Conservation (phyloP, 139 green algal species). For the Chlamydomonas schloesseri region DNA sequence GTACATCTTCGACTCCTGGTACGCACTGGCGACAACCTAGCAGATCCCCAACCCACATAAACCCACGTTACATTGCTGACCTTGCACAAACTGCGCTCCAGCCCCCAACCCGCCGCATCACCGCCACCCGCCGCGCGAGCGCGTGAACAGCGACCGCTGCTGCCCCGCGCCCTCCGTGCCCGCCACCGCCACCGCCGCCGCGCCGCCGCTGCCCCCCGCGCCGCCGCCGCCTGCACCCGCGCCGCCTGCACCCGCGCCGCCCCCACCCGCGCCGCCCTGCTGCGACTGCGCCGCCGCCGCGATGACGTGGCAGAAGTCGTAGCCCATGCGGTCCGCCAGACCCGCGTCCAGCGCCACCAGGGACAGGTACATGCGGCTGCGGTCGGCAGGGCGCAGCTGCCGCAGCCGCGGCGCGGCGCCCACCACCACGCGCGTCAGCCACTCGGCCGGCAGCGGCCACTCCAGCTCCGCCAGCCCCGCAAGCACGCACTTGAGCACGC, state of each 20-base stretch:
- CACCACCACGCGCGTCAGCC: slow-evolving; percentile 17
- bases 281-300: background rate
- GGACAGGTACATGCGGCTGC: slow-evolving; percentile 2
- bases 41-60: no score
- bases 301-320: slow-evolving; percentile 7
- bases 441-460: slow-evolving; percentile 2
- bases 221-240: background rate
- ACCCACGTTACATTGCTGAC: no score
- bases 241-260: background rate
- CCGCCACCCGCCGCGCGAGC: slow-evolving; percentile 8
- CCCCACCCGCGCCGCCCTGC: background rate
- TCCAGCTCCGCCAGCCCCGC: background rate
- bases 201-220: background rate
- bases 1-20: no score
- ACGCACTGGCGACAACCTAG: no score
- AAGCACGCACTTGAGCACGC: background rate
- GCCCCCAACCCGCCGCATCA: background rate
- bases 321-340: slow-evolving; percentile 17
- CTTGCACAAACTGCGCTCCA: no score
- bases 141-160: slow-evolving; percentile 29
- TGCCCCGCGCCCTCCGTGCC: slow-evolving; percentile 1
- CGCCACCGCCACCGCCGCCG: background rate
- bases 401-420: background rate
- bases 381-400: background rate
- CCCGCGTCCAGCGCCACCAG: slow-evolving; percentile 11